A percentile compares a stretch with the other conserved stretches of the same genome.
Evolutionary conservation across 495 filamentous ascomycete species (phyloP).

Genomic region (Penicillium egyptiacum): DNA sequence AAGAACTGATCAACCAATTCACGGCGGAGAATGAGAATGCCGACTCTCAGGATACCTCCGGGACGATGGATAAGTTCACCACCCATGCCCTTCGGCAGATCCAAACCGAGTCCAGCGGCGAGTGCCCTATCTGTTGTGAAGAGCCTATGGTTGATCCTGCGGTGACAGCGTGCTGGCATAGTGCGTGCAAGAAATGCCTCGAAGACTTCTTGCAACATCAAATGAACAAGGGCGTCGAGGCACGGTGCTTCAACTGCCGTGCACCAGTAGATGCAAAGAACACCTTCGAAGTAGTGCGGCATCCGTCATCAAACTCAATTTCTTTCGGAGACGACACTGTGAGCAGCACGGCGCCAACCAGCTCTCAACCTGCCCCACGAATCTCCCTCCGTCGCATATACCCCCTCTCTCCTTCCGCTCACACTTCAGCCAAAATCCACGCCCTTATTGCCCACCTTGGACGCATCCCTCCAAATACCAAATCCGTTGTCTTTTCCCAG

Average conservation of each 20-base stretch:
- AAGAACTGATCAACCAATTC: constrained; percentile 80
- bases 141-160: constrained; percentile 92
- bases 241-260: constrained; percentile 87
- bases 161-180: constrained; percentile 96
- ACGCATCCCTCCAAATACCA: constrained; percentile 66
- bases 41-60: constrained; percentile 35
- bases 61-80: constrained; percentile 61
- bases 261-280: constrained; percentile 78
- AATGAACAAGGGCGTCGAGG: constrained; percentile 67
- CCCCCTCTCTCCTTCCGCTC: constrained; percentile 58
- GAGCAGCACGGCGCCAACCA: constrained; percentile 32
- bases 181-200: constrained; percentile 89
- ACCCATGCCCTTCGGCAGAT: constrained; percentile 88
- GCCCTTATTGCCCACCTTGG: constrained; percentile 74
- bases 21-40: constrained; percentile 65
- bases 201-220: constrained; percentile 85
- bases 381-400: constrained; percentile 82
- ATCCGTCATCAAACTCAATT: constrained; percentile 35
- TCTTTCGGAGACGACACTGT: constrained; percentile 35
- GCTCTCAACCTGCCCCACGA: constrained; percentile 48
- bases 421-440: constrained; percentile 79
- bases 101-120: constrained; percentile 78
- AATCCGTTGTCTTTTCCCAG: constrained; percentile 92
- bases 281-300: constrained; percentile 82
- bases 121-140: constrained; percentile 93